A percentile compares a stretch with the other conserved stretches of the same genome.
phyloP scores from a whole-genome alignment of 345 rosid species.

The Kandelia obovata region DNA sequence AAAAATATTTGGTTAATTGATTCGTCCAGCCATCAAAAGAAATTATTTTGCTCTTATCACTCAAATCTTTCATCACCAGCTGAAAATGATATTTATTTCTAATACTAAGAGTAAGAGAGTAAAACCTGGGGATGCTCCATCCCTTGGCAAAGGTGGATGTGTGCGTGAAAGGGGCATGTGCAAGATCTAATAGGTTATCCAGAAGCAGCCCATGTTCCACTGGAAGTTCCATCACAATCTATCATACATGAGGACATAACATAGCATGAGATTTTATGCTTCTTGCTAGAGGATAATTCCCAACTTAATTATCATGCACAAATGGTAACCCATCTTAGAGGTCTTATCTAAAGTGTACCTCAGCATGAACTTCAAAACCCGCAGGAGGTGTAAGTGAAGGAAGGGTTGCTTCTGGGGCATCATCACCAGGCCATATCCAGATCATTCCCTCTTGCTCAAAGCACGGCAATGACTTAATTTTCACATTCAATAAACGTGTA shows the following conservation, averaged over 20 bases:
- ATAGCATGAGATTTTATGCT: slow-evolving; percentile 2
- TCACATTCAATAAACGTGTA: slow-evolving; percentile 60
- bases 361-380: slow-evolving; percentile 88
- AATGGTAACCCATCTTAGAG: neutral
- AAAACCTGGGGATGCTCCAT: slow-evolving; percentile 89
- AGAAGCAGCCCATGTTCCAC: slow-evolving; percentile 95
- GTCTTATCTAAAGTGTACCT: slow-evolving; percentile 44
- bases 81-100: neutral
- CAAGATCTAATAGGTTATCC: slow-evolving; percentile 94
- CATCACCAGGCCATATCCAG: slow-evolving; percentile 97
- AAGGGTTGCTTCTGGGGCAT: slow-evolving; percentile 63
- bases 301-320: slow-evolving; percentile 1
- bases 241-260: slow-evolving; percentile 17
- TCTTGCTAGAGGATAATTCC: neutral
- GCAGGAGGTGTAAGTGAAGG: slow-evolving; percentile 85
- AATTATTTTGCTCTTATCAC: neutral
- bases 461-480: slow-evolving; percentile 77
- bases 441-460: slow-evolving; percentile 94
- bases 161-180: slow-evolving; percentile 97
- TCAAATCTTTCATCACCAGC: too few species aligned
- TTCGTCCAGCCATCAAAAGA: too few species aligned
- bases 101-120: neutral
- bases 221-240: slow-evolving; percentile 98
- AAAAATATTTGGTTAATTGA: too few species aligned
- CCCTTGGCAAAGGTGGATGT: slow-evolving; percentile 98